These are phyloP conservation scores for Trametes punicea DNA, from an alignment of 768 basidiomycete species.

Conservation along the genomic window DNA sequence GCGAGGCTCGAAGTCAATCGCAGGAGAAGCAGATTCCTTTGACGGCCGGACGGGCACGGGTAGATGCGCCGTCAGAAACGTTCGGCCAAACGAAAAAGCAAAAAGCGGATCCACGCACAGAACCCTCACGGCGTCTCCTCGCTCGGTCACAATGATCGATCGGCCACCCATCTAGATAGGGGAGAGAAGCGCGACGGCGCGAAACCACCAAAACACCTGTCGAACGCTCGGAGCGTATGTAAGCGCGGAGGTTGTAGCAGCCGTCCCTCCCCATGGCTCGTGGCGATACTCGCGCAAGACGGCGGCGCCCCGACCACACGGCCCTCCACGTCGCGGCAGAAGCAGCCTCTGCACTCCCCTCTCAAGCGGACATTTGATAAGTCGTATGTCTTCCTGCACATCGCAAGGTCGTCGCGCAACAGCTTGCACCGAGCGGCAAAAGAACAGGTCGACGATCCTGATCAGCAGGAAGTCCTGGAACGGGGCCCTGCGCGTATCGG, in stretches of 20 bases:
- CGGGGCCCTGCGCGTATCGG: background rate
- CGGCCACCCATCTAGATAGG: constrained; percentile 14
- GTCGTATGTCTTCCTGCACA: background rate
- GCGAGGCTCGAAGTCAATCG: too few relatives aligned
- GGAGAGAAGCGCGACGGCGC: constrained; percentile 1
- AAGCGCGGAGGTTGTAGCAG: background rate
- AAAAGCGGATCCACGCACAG: background rate
- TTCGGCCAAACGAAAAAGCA: background rate
- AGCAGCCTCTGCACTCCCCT: background rate
- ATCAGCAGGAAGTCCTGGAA: background rate
- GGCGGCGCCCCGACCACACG: background rate
- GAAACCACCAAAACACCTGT: constrained; percentile 2
- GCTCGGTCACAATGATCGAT: constrained; percentile 7
- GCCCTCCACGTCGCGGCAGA: constrained; percentile 6
- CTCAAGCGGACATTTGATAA: background rate
- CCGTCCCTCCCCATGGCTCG: background rate
- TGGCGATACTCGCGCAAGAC: background rate
- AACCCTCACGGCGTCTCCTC: background rate
- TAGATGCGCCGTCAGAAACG: background rate
- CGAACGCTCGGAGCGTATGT: constrained; percentile 1
- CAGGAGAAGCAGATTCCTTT: background rate
- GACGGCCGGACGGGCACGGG: background rate
- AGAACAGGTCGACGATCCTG: background rate
- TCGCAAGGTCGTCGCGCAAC: background rate
- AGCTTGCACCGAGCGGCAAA: background rate